Conservation (phyloP, 805 yeast genomes). For the Ogataea polymorpha region DNA sequence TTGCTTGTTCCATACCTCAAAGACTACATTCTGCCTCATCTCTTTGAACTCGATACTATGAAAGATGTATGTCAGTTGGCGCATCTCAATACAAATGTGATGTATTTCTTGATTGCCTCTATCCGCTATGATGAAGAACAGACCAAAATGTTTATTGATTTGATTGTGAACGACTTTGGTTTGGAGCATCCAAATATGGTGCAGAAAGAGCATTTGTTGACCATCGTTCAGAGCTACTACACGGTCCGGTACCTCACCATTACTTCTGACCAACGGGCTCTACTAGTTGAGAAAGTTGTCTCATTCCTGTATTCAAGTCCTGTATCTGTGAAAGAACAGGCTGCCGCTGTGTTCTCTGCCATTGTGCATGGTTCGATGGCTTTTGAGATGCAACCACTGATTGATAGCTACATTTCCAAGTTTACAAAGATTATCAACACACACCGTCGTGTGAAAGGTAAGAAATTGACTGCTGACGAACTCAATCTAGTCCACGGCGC, state of each 20-base stretch:
- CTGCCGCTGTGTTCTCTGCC: constrained; percentile 74
- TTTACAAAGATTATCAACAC: constrained; percentile 44
- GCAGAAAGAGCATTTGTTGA: constrained; percentile 65
- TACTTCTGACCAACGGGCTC: constrained; percentile 41
- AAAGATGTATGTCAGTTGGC: constrained; percentile 80
- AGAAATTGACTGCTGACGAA: constrained; percentile 40
- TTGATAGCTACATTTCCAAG: constrained; percentile 39
- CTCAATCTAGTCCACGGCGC: constrained; percentile 70
- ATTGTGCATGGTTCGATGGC: constrained; percentile 65
- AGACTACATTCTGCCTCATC: constrained; percentile 61
- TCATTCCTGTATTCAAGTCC: constrained; percentile 57
- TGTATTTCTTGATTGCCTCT: constrained; percentile 46
- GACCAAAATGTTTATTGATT: constrained; percentile 39
- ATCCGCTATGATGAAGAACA: constrained; percentile 43
- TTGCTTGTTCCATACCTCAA: constrained; percentile 51
- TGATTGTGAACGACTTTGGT: constrained; percentile 41
- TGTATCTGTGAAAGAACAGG: constrained; percentile 71
- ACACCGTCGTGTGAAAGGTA: constrained; percentile 24
- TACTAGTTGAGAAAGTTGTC: constrained; percentile 50
- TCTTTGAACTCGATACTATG: constrained; percentile 59
- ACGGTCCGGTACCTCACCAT: constrained; percentile 64
- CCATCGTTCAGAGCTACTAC: constrained; percentile 67
- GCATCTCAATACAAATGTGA: constrained; percentile 49
- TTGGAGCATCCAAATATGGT: constrained; percentile 44
- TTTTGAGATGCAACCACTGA: constrained; percentile 41